Evolutionary conservation across 1,284 basidiomycete genomes (phyloP), one percentile per base, ranked within the genome.

Genomic region (Schizophyllum amplum): DNA sequence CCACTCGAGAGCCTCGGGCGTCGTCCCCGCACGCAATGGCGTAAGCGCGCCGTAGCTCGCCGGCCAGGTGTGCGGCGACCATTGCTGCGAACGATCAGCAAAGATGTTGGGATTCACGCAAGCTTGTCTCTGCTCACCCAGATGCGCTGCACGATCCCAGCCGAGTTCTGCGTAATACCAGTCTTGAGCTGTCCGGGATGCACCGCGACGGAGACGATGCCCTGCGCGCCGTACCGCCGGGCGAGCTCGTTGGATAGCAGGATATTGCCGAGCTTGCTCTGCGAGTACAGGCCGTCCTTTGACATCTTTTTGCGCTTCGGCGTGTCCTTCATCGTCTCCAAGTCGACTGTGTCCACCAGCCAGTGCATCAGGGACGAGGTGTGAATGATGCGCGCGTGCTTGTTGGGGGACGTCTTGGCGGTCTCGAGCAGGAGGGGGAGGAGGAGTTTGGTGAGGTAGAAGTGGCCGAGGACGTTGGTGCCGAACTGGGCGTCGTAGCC

Each of bases 401-500:
- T 65, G n/a, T 71, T 68, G 5, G 72, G 66, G 5, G 67, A 67
- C 0, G 67, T 60, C 51, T 71, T 64, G 0, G 74, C 68, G 5
- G 70, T 71, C 4, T 67, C 62, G 17, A 77, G 63, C 6, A 85
- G 73, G 1, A 71, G 64, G 0, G 83, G 81, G 9, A 84, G 64
- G 52, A 86, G 75, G 9, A 75, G 68, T 24, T 70, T 68, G 15
- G 80, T 80, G 50, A 84, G 70, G 54, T 74, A 74, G 57, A 75
- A 79, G 63, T 78, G 77, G 62, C 76, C 78, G 15, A 83, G 69
- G 6, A 72, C 71, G 58, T 83, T 82, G 11, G 77, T 79, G 5
- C 79, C 80, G 62, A 82, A 80, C 63, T 81, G 79, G 1, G 80
- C 67, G 54, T 70, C 71, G 64, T 81, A 83, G 4, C 80, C 80